Evolutionary conservation across 2,329 filamentous ascomycete species (phyloP), one percentile per base, ranked within the genome.

Genomic region (Alternaria brassicicola): DNA sequence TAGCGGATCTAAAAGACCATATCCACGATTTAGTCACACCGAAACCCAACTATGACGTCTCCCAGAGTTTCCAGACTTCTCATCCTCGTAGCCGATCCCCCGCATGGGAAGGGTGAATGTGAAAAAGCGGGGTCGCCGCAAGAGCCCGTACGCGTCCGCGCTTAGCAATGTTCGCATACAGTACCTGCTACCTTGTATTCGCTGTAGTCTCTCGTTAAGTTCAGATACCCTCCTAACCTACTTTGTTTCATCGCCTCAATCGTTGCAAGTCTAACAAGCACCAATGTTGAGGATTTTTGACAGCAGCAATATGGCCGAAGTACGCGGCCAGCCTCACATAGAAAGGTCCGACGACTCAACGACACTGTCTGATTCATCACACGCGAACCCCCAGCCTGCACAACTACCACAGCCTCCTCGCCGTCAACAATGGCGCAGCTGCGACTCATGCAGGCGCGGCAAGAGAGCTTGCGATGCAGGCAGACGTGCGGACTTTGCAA

Each of bases 401-500:
- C n/a, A 30, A 39, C 26, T 17, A 5, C 38, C 46, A 6, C 23
- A 45, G 4, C 53, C 46, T 19, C 53, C 52, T 39, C 52, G 52
- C 21, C 57, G 57, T 23, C 57, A 55, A 8, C 58, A 61, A 28
- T 45, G 45, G 26, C 75, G 78, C 36, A 80, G 78, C 55, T 81
- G 79, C 59, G 79, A 81, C 55, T 78, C 78, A 48, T 81, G 79
- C 60, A 73, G 79, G 33, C 77, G 76, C 57, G 78, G 79, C 30
- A 81, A 81, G 63, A 66, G 78, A 56, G 78, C 76, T 3, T 81
- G 79, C 62, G 78, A 81, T 65, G 78, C 77, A 5, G 68, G 66
- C 8, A 71, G 33, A 71, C 17, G 70, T 67, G 47, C 68, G 64
- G 46, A 66, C 62, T 17, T 59, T 71, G 45, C 39, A 67, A 13